Evolutionary conservation across 2,329 filamentous ascomycete species (phyloP).

Genomic region (Neofusicoccum ribis): DNA sequence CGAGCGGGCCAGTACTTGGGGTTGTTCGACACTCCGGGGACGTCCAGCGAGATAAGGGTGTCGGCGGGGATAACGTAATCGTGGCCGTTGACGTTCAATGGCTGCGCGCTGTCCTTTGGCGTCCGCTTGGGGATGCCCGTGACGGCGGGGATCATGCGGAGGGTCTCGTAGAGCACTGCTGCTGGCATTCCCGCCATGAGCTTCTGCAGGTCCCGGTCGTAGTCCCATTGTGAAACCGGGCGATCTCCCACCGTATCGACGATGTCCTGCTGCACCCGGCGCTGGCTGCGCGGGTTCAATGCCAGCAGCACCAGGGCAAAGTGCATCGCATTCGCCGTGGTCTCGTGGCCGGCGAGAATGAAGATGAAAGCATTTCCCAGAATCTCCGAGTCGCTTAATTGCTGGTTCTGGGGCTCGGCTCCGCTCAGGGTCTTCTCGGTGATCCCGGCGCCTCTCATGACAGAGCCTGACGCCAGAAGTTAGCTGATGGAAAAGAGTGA

Average conservation of each 20-base stretch:
- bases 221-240: slow-evolving; percentile 66
- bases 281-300: slow-evolving; percentile 63
- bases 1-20: slow-evolving; percentile 68
- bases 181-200: slow-evolving; percentile 70
- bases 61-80: slow-evolving; percentile 59
- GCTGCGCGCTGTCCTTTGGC: slow-evolving; percentile 49
- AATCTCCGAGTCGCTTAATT: slow-evolving; percentile 64
- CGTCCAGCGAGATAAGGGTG: slow-evolving; percentile 58
- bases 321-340: slow-evolving; percentile 73
- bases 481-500: slow-evolving; percentile 35
- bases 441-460: slow-evolving; percentile 38
- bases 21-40: slow-evolving; percentile 57
- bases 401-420: slow-evolving; percentile 30
- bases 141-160: slow-evolving; percentile 72
- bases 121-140: slow-evolving; percentile 69
- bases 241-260: slow-evolving; percentile 62
- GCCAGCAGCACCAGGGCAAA: slow-evolving; percentile 70
- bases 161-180: slow-evolving; percentile 75
- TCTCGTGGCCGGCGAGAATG: slow-evolving; percentile 76
- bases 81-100: slow-evolving; percentile 59
- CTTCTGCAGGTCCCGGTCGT: slow-evolving; percentile 64
- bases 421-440: slow-evolving; percentile 24
- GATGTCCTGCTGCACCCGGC: slow-evolving; percentile 67
- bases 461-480: slow-evolving; percentile 30
- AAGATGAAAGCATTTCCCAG: slow-evolving; percentile 67